Conservation (phyloP, 164 flowering plant species). For the Dillenia turbinata region DNA sequence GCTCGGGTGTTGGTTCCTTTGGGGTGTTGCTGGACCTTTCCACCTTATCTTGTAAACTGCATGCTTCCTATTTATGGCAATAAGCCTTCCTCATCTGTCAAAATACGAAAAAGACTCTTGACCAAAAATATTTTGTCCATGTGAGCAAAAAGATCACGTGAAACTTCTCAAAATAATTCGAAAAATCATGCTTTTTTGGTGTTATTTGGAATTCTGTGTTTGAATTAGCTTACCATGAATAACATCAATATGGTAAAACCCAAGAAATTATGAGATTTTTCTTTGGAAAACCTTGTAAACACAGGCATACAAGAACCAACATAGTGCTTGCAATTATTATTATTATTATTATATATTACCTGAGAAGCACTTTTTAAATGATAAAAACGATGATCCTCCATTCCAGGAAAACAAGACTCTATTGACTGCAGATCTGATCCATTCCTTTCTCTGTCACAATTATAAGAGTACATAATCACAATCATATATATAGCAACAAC, state of each 20-base stretch:
- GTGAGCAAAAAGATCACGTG: too few relatives aligned
- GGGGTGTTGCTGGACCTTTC: too few relatives aligned
- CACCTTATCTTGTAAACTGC: too few relatives aligned
- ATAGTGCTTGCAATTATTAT: background rate
- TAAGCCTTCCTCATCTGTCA: too few relatives aligned
- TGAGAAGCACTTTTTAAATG: conserved; percentile 61
- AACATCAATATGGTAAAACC: background rate
- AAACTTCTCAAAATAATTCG: too few relatives aligned
- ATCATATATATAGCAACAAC: background rate
- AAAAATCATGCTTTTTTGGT: too few relatives aligned
- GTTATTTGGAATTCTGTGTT: background rate
- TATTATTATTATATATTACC: conserved; percentile 14
- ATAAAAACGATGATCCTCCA: conserved; percentile 43
- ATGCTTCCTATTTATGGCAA: too few relatives aligned
- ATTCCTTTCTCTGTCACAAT: conserved; percentile 28
- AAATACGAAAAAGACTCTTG: too few relatives aligned
- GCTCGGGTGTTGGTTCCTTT: too few relatives aligned
- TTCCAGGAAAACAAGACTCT: conserved; percentile 24
- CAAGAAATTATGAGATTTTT: background rate
- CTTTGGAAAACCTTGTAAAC: too few relatives aligned
- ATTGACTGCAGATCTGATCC: conserved; percentile 23
- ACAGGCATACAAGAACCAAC: background rate
- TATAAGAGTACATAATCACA: background rate
- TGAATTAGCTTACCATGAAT: background rate
- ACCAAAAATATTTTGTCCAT: too few relatives aligned